Evolutionary conservation across 805 yeast genomes (phyloP).

Genomic region (Lachancea lanzarotensis): DNA sequence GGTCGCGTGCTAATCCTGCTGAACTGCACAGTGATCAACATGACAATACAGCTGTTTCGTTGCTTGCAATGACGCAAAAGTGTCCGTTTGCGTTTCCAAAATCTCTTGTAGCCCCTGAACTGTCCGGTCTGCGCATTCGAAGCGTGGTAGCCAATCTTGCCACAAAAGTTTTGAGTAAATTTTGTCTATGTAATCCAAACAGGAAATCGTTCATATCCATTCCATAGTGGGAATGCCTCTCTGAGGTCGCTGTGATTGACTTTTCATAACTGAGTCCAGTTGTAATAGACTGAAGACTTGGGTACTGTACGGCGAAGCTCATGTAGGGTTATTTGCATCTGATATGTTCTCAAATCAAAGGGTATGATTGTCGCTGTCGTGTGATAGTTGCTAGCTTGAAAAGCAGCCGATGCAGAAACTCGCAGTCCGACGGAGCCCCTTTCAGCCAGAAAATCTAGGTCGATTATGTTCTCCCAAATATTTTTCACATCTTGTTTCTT

Average conservation of each 20-base stretch:
- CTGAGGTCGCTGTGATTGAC: too few relatives aligned
- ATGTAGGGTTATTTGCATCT: constrained; percentile 44
- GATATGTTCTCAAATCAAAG: constrained; percentile 43
- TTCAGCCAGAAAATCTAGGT: constrained; percentile 47
- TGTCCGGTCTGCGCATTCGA: neutral
- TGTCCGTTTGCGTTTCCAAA: too few relatives aligned
- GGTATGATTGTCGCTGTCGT: constrained; percentile 32
- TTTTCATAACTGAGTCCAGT: constrained; percentile 29
- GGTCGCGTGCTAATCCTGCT: neutral
- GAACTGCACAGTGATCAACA: too few relatives aligned
- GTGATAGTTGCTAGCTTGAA: constrained; percentile 37
- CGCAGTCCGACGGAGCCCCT: constrained; percentile 38
- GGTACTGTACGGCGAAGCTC: constrained; percentile 39
- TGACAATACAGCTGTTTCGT: too few relatives aligned
- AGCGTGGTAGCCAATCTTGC: neutral
- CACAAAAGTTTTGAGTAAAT: neutral
- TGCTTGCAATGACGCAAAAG: too few relatives aligned
- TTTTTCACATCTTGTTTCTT: constrained; percentile 51
- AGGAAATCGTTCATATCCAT: neutral
- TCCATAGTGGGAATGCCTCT: neutral
- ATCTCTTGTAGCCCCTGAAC: too few relatives aligned
- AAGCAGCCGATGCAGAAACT: constrained; percentile 35
- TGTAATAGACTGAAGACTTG: constrained; percentile 26
- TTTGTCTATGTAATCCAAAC: neutral
- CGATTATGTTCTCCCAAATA: constrained; percentile 68